Base-by-base conservation (phyloP, 345 rosid species). In the Psidium friedrichsthalianum region DNA sequence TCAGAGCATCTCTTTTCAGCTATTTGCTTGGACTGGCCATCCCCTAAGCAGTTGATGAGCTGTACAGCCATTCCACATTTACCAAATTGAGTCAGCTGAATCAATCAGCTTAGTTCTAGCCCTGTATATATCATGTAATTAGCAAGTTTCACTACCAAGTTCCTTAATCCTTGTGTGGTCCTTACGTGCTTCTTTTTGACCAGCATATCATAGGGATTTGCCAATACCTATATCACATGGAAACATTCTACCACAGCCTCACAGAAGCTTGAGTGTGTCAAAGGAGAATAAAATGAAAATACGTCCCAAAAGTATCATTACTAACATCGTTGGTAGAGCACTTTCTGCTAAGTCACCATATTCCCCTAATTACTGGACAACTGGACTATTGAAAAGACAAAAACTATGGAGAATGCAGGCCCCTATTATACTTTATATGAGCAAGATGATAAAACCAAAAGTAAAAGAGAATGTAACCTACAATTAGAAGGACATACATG, bases 401-500 rank as follows among this genome's bases (percentile, higher is more conserved):
- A 36, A 32, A 69, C 6, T 4, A 32, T 69, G 76, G 22, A 32
- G 76, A 15, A 64, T 64, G 76, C 47, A 32, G 47, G 78, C 42
- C 3, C 16, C 18, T 32, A 69, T 18, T 32, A 69, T 69, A 69
- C 44, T 36, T 69, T 32, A 69, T 8, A 32, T 0, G 6, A 69
- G 78, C 78, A 69, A 69, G 78, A 69, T 69, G 24, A 69, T 5
- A 69, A 69, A 32, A 69, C 44, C 76, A 69, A 69, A 69, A 69
- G 24, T 18, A 69, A 18, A 69, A 5, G 0, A 69, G 78, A 69
- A 69, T 32, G 42, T 36, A 44, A 69, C 78, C 78, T 32, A 32
- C 20, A 69, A 69, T 69, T 69, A 69, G 78, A 22, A 84, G 51
- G 83, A 91, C 99, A 86, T 94, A 97, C 99, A 89, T 86, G 84